Evolutionary conservation across 495 filamentous ascomycete genomes (phyloP).

Genomic region (Pyrenula aspistea): DNA sequence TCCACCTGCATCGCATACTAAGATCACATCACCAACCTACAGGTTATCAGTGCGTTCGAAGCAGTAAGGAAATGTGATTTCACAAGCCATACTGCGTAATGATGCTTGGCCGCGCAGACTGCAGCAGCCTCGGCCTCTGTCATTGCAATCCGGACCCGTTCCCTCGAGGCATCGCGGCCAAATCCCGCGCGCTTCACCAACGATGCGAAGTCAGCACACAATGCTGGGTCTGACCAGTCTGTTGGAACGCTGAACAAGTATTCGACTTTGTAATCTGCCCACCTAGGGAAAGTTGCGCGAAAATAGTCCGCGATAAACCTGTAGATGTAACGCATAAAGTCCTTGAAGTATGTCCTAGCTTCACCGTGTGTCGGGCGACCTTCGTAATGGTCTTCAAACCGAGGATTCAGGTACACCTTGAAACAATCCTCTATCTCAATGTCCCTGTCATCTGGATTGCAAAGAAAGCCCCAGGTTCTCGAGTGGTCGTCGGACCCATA

Average conservation of each 20-base stretch:
- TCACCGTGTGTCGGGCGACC: conserved; percentile 24
- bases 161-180: conserved; percentile 25
- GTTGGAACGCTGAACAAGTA: conserved; percentile 60
- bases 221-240: conserved; percentile 47
- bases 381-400: conserved; percentile 21
- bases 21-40: too few species aligned
- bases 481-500: conserved; percentile 31
- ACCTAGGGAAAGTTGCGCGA: conserved; percentile 26
- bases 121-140: conserved; percentile 62
- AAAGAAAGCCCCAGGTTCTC: conserved; percentile 45
- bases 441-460: conserved; percentile 30
- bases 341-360: conserved; percentile 40
- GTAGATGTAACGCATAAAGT: conserved; percentile 45
- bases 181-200: conserved; percentile 40
- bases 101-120: conserved; percentile 32
- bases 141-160: conserved; percentile 44
- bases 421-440: conserved; percentile 39
- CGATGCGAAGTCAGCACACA: conserved; percentile 41
- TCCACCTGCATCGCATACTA: too few species aligned
- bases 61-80: too few species aligned
- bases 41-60: too few species aligned
- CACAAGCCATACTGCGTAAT: too few species aligned
- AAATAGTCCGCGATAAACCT: conserved; percentile 37
- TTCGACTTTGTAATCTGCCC: conserved; percentile 38
- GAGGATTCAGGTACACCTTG: conserved; percentile 47